Conservation (phyloP, 345 rosid species). For the Mangifera indica region DNA sequence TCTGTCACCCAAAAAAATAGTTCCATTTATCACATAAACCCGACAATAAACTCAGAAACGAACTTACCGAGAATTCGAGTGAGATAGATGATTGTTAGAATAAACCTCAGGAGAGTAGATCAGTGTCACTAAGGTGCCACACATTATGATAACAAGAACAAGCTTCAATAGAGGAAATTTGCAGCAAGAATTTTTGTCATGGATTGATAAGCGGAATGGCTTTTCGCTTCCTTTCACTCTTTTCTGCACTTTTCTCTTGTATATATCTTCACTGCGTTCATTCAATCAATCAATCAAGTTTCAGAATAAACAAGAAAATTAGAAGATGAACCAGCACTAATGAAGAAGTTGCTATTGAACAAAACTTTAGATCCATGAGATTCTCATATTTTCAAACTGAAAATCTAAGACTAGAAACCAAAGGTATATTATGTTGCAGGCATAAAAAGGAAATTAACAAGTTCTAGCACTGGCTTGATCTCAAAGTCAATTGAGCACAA, state of each 20-base stretch:
- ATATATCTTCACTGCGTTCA: slow-evolving; percentile 57
- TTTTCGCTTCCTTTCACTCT: slow-evolving; percentile 50
- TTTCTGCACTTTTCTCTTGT: slow-evolving; percentile 54
- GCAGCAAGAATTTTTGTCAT: slow-evolving; percentile 58
- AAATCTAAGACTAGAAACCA: background rate
- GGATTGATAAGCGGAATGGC: slow-evolving; percentile 46
- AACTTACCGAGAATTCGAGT: slow-evolving; percentile 36
- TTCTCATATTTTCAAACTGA: background rate
- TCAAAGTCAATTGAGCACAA: background rate
- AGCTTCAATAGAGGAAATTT: slow-evolving; percentile 58
- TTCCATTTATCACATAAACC: too few relatives aligned
- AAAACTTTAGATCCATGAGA: background rate
- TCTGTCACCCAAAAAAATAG: too few relatives aligned
- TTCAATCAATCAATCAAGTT: slow-evolving; percentile 5
- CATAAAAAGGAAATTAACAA: too few relatives aligned
- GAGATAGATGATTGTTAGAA: slow-evolving; percentile 35
- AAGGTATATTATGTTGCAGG: too few relatives aligned
- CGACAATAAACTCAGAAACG: too few relatives aligned
- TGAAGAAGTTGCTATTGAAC: background rate
- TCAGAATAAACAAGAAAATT: background rate
- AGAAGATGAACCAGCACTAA: background rate
- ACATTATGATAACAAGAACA: slow-evolving; percentile 51
- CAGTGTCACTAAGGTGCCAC: slow-evolving; percentile 55
- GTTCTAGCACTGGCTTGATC: background rate
- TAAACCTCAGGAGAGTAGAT: slow-evolving; percentile 55